A percentile compares a stretch with the other conserved stretches of the same genome.
These are phyloP conservation scores for Kazachstania martiniae DNA, from an alignment of 805 yeast species.

Conservation along the genomic window DNA sequence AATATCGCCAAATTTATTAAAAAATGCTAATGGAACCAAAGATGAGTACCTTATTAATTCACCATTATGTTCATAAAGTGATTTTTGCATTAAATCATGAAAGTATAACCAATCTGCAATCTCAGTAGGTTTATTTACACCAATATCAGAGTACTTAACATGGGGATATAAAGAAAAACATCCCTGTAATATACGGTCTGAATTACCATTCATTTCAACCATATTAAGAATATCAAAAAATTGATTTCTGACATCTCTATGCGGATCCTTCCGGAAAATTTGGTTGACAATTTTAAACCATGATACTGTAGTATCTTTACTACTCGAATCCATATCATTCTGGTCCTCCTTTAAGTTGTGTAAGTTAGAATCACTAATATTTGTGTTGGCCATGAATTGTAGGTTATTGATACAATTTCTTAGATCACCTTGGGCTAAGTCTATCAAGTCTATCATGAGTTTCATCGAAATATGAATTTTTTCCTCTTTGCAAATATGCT, in stretches of 20 bases:
- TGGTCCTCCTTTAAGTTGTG: constrained; percentile 3
- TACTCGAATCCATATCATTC: constrained; percentile 17
- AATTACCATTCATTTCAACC: constrained; percentile 37
- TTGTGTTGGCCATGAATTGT: constrained; percentile 43
- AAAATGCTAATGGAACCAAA: constrained; percentile 49
- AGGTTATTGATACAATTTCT: constrained; percentile 75
- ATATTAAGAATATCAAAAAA: constrained; percentile 37
- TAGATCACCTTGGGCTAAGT: constrained; percentile 68
- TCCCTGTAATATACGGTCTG: constrained; percentile 59
- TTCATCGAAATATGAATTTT: constrained; percentile 36
- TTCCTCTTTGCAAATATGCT: constrained; percentile 47
- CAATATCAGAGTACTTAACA: constrained; percentile 53
- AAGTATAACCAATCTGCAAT: constrained; percentile 71
- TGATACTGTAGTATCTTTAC: constrained; percentile 50
- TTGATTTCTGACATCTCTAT: constrained; percentile 35
- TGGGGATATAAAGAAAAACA: constrained; percentile 59
- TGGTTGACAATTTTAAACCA: constrained; percentile 60
- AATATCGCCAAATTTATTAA: constrained; percentile 53
- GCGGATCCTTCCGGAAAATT: constrained; percentile 46
- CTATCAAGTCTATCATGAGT: constrained; percentile 53
- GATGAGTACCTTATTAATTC: constrained; percentile 45
- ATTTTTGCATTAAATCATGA: constrained; percentile 45
- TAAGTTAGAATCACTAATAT: constrained; percentile 4
- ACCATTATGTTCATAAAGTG: constrained; percentile 29
- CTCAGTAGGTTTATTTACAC: constrained; percentile 44